Evolutionary conservation across 768 basidiomycete species (phyloP).

Genomic region (Harrya chromipes): DNA sequence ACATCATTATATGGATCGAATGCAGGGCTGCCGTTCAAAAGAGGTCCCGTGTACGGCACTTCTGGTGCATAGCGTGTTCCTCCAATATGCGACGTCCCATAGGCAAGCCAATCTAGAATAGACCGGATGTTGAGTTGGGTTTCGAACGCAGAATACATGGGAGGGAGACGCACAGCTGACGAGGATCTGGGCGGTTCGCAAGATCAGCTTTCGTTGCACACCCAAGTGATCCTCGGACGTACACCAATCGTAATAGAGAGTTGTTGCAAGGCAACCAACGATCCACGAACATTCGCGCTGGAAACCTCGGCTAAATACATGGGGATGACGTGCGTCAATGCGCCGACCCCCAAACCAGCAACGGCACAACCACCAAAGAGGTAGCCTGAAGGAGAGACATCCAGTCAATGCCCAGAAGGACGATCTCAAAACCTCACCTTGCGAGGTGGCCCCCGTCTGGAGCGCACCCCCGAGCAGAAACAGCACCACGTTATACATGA

Average conservation of each 20-base stretch:
- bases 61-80: slow-evolving; percentile 30
- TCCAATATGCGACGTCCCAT: slow-evolving; percentile 33
- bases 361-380: slow-evolving; percentile 31
- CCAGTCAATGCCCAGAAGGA: background rate
- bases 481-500: slow-evolving; percentile 28
- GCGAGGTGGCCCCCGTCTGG: slow-evolving; percentile 29
- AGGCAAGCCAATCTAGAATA: slow-evolving; percentile 30
- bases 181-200: slow-evolving; percentile 20
- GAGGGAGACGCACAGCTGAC: slow-evolving; percentile 27
- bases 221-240: slow-evolving; percentile 3
- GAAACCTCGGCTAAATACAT: slow-evolving; percentile 41
- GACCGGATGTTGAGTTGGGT: background rate
- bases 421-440: slow-evolving; percentile 1
- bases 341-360: slow-evolving; percentile 16
- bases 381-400: slow-evolving; percentile 11
- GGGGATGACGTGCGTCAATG: slow-evolving; percentile 23
- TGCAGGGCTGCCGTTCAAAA: slow-evolving; percentile 30
- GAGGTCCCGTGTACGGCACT: slow-evolving; percentile 28
- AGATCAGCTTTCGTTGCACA: background rate
- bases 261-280: slow-evolving; percentile 36
- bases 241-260: slow-evolving; percentile 37
- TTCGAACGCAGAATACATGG: too few relatives aligned
- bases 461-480: slow-evolving; percentile 31
- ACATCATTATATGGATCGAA: slow-evolving; percentile 30
- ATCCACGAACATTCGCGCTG: slow-evolving; percentile 36